These are phyloP conservation scores for Rhizopogon salebrosus DNA, from an alignment of 768 basidiomycete genomes.

Conservation along the genomic window DNA sequence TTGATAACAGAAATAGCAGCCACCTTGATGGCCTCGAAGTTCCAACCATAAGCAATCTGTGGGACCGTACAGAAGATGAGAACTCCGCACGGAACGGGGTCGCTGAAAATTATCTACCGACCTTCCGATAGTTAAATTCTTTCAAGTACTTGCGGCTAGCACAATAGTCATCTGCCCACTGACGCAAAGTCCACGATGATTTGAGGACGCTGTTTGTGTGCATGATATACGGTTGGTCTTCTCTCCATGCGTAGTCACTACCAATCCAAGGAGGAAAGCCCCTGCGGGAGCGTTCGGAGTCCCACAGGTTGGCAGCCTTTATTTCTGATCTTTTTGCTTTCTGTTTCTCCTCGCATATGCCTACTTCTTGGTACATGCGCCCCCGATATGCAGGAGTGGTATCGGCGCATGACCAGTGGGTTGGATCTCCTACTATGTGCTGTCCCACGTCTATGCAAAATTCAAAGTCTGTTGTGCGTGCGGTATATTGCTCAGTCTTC, in stretches of 20 bases:
- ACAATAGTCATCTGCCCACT: slow-evolving; percentile 85
- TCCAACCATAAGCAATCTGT: slow-evolving; percentile 58
- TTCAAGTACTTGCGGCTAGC: slow-evolving; percentile 64
- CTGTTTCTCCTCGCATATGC: slow-evolving; percentile 30
- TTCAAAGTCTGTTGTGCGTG: slow-evolving; percentile 62
- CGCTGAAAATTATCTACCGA: slow-evolving; percentile 18
- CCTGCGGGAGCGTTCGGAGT: slow-evolving; percentile 33
- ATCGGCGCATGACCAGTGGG: slow-evolving; percentile 62
- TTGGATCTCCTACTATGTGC: slow-evolving; percentile 32
- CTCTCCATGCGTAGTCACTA: slow-evolving; percentile 27
- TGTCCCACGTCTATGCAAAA: slow-evolving; percentile 55
- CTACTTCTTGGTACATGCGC: slow-evolving; percentile 53
- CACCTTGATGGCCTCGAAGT: slow-evolving; percentile 34
- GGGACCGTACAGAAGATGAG: slow-evolving; percentile 26
- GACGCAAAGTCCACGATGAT: slow-evolving; percentile 58
- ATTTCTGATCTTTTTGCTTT: slow-evolving; percentile 38
- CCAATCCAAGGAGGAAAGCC: slow-evolving; percentile 53
- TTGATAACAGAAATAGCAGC: slow-evolving; percentile 34
- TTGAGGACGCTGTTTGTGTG: slow-evolving; percentile 27
- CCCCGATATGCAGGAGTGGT: slow-evolving; percentile 62
- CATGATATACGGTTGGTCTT: slow-evolving; percentile 24
- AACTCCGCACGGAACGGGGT: background rate
- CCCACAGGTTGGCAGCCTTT: slow-evolving; percentile 41
- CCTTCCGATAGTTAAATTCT: slow-evolving; percentile 74
- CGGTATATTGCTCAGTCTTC: slow-evolving; percentile 48